Base-by-base conservation (phyloP, 306 rosid genomes). In the Boehmeria nivea region DNA sequence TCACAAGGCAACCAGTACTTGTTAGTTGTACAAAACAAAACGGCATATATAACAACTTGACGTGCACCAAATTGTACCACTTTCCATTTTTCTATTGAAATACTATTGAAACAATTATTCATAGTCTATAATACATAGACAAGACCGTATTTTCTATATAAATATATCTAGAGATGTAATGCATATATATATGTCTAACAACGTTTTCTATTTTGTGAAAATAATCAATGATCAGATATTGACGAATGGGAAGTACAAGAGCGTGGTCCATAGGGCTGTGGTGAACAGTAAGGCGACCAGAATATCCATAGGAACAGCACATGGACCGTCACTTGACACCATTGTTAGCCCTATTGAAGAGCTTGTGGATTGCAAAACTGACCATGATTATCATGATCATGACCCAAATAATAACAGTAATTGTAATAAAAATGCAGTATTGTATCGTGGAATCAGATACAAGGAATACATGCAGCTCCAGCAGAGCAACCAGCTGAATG, bases 211-310 rank as follows among this genome's bases (percentile, higher is more conserved):
- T n/a, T 1, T 8, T n/a, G n/a, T n/a, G n/a, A n/a, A n/a, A n/a
- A n/a, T 23, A 22, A 23, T 46, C 3, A 11, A 9, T 12, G 28
- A 52, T 62, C 12, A 76, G 81, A 72, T 80, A 71, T 56, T 80
- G 61, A 80, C 76, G 1, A 84, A 81, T 22, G 88, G 88, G 8
- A 71, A 57, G 55, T 78, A 81, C 71, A 75, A 78, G 81, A 84
- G 93, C 45, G 72, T 81, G n/a, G 37, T 81, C 17, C 93, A 84
- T 26, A 67, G 88, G 44, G 94, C 85, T 3, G 24, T 60, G 6
- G 88, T 76, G 43, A 78, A 84, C 36, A 36, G 56, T 12, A 73
- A 63, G 37, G 72, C 45, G 16, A 48, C 79, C 0, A 76, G 94
- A 60, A 70, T 84, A 34, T 76, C 88, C 0, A 13, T 78, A 16